These are phyloP conservation scores for Yamadazyma taylorii DNA, from an alignment of 1,139 yeast species.

Conservation along the genomic window DNA sequence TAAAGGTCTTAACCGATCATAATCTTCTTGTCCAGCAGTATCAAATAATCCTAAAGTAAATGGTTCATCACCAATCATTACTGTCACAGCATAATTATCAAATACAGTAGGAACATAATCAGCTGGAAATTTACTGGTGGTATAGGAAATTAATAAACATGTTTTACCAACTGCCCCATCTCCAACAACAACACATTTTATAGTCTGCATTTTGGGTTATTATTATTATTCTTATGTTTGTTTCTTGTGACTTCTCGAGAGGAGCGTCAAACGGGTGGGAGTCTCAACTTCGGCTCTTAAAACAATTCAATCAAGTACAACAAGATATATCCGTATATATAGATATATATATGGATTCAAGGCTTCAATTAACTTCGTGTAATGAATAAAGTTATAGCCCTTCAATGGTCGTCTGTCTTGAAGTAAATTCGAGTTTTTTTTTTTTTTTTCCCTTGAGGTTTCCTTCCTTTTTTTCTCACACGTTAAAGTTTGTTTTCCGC, in stretches of 20 bases:
- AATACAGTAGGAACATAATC: slow-evolving; percentile 90
- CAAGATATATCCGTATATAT: too few species aligned
- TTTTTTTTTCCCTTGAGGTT: too few species aligned
- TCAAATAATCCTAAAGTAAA: slow-evolving; percentile 94
- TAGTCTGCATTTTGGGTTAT: slow-evolving; percentile 62
- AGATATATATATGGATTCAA: too few species aligned
- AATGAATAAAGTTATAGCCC: too few species aligned
- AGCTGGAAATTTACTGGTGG: slow-evolving; percentile 84
- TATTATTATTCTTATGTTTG: background rate
- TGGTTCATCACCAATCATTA: slow-evolving; percentile 98
- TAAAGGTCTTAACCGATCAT: slow-evolving; percentile 93
- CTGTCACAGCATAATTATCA: slow-evolving; percentile 97
- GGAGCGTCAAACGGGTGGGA: too few species aligned
- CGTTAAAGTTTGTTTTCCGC: too few species aligned
- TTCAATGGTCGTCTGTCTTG: too few species aligned
- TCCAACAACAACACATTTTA: slow-evolving; percentile 95
- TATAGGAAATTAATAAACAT: slow-evolving; percentile 85
- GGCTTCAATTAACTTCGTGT: too few species aligned
- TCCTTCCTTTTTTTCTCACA: too few species aligned
- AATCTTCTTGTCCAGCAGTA: slow-evolving; percentile 99
- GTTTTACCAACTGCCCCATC: slow-evolving; percentile 98
- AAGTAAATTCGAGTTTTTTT: too few species aligned
- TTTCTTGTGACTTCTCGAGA: too few species aligned
- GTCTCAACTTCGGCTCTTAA: background rate
- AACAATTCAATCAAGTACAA: background rate